Percentiles rank a stretch among this genome's conserved stretches.
Conservation (phyloP, 2,329 filamentous ascomycete genomes). For the Diaporthe citri region DNA sequence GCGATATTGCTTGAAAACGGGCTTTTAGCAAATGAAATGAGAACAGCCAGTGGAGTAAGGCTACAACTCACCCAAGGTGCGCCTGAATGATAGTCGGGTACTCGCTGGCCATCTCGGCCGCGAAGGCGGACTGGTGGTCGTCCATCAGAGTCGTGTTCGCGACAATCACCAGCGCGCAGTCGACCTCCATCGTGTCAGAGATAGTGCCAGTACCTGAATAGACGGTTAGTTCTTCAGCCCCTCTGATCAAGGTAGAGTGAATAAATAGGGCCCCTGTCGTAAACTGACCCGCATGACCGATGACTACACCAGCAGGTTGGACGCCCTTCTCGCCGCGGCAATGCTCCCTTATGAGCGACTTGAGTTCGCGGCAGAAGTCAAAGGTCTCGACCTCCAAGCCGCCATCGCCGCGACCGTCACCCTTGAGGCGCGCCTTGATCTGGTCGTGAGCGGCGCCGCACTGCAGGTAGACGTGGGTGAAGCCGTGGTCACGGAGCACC, state of each 20-base stretch:
- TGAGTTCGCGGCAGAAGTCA: slow-evolving; percentile 74
- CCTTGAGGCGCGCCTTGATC: slow-evolving; percentile 55
- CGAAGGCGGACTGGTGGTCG: slow-evolving; percentile 93
- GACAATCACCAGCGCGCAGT: slow-evolving; percentile 86
- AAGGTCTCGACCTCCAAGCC: slow-evolving; percentile 72
- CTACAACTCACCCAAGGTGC: slow-evolving; percentile 68
- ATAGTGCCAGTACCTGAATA: slow-evolving; percentile 86
- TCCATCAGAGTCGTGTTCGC: slow-evolving; percentile 86
- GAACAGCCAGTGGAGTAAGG: no score
- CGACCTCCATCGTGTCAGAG: slow-evolving; percentile 81
- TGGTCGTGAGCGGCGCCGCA: slow-evolving; percentile 78
- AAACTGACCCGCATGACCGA: slow-evolving; percentile 86
- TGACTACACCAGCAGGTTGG: slow-evolving; percentile 76
- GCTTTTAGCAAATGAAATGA: slow-evolving; percentile 1
- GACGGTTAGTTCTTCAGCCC: neutral
- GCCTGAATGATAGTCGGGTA: slow-evolving; percentile 82
- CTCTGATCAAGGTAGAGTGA: neutral
- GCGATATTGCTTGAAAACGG: slow-evolving; percentile 42
- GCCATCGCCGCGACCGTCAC: slow-evolving; percentile 43
- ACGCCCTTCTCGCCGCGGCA: slow-evolving; percentile 62
- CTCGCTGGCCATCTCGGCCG: slow-evolving; percentile 78
- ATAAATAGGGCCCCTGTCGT: no score
- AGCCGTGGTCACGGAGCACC: slow-evolving; percentile 69
- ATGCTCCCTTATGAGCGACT: slow-evolving; percentile 65
- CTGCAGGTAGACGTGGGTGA: slow-evolving; percentile 82